Percentiles rank a stretch among this genome's conserved stretches.
Evolutionary conservation across 2,329 filamentous ascomycete genomes (phyloP).

Genomic region (Fusarium piperis): DNA sequence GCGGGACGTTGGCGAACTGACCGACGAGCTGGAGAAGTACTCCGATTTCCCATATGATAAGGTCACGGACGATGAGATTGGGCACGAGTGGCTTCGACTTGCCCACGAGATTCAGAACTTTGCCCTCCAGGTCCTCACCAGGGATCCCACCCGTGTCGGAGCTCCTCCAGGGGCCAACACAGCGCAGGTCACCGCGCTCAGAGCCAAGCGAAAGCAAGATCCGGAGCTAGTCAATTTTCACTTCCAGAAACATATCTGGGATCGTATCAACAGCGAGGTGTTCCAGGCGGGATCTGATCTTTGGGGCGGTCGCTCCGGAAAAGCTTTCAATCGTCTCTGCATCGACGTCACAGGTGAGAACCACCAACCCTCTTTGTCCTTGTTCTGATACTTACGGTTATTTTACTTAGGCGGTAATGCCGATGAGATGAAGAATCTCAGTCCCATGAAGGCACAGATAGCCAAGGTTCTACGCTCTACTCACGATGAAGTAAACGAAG

Average conservation of each 20-base stretch:
- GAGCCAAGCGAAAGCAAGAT: conserved; percentile 1
- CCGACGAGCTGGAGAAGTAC: neutral
- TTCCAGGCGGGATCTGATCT: conserved; percentile 3
- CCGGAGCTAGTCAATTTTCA: neutral
- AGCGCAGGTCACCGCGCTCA: conserved; percentile 1
- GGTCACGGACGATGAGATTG: conserved; percentile 10
- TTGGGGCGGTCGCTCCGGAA: conserved; percentile 18
- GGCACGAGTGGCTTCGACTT: neutral
- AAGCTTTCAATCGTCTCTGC: conserved; percentile 19
- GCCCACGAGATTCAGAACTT: conserved; percentile 12
- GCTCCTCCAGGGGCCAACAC: neutral
- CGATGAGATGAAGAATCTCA: conserved; percentile 10
- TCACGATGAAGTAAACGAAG: neutral
- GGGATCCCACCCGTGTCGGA: neutral
- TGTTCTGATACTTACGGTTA: neutral
- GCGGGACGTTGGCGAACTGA: neutral
- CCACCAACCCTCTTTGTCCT: rapidly evolving
- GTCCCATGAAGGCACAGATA: conserved; percentile 11
- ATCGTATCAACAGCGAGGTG: neutral
- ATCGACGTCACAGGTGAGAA: conserved; percentile 17
- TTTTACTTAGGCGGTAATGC: neutral
- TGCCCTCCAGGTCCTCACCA: conserved; percentile 3
- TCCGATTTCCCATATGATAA: neutral
- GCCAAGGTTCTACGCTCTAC: neutral
- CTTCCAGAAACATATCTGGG: conserved; percentile 22